Evolutionary conservation across 208 protist species (phyloP), one percentile per base, ranked within the genome.

Genomic region (Leishmania braziliensis): DNA sequence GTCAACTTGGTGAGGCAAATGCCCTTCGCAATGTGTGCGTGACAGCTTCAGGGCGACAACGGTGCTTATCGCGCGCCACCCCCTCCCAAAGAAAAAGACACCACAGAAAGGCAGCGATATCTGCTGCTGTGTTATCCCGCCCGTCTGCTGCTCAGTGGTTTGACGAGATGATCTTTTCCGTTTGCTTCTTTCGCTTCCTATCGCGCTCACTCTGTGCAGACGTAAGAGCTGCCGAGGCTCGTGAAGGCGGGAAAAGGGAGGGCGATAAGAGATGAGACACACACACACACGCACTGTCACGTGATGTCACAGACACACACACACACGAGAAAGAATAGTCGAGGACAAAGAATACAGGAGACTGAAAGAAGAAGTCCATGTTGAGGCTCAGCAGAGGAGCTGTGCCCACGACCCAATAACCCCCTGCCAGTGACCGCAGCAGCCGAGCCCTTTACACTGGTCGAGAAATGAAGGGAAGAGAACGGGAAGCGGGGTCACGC

Each of bases 231-330:
- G 43, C 43, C 43, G 23, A 54, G 20, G 43, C 68, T 50, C 33
- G 43, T 29, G 26, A n/a, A 26, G 36, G n/a, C 14, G 26, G 43
- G 46, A 29, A 53, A 10, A 26, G 8, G 9, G 9, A 18, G 10
- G 10, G 39, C 72, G 77, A 82, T 9, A 56, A 71, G 18, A 53
- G 50, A 48, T 56, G 56, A 77, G 10, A 78, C 39, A 70, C 60
- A 78, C 20, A 70, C 75, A n/a, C 56, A 78, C 51, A 66, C 18
- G 33, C 73, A 36, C 73, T 33, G 23, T 4, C 33, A 66, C 54
- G 39, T 18, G 33, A 58, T n/a, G 12, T 18, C 23, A 51, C 56
- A 65, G 1, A 63, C 26, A n/a, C 23, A 39, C 33, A 29, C 50
- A 62, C 14, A 62, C 29, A 0, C 66, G 20, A 76, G 14, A 39